Conservation (phyloP, 345 rosid genomes). For the Gossypioides kirkii region DNA sequence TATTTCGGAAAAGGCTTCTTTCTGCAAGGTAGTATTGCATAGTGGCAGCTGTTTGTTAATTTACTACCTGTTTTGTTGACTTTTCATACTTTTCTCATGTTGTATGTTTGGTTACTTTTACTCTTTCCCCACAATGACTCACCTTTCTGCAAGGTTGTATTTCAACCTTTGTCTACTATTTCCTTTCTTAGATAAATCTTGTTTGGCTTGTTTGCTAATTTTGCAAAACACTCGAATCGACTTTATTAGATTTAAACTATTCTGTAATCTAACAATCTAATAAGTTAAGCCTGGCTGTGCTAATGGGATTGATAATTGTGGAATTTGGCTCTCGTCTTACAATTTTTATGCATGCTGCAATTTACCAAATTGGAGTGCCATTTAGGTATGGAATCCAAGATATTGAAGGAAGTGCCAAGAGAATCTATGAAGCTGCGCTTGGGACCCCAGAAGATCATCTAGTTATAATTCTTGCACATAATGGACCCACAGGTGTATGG, state of each 20-base stretch:
- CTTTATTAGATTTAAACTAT: neutral
- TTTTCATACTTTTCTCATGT: neutral
- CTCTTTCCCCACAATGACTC: neutral
- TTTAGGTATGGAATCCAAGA: conserved; percentile 71
- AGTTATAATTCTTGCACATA: conserved; percentile 74
- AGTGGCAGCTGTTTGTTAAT: neutral
- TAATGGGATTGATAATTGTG: conserved; percentile 1
- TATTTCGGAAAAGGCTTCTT: conserved; percentile 55
- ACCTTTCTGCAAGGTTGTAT: neutral
- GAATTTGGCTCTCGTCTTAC: conserved; percentile 5
- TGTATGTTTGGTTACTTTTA: neutral
- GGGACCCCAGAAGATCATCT: conserved; percentile 72
- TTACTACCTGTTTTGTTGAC: neutral
- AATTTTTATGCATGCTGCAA: neutral
- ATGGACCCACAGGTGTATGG: conserved; percentile 70
- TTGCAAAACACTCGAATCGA: neutral
- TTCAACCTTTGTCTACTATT: neutral
- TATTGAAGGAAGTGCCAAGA: conserved; percentile 60
- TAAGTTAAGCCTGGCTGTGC: neutral
- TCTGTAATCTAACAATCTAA: neutral
- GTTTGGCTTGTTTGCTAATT: neutral
- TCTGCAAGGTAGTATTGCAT: conserved; percentile 42
- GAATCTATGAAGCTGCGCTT: conserved; percentile 48
- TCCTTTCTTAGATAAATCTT: neutral
- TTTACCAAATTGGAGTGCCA: conserved; percentile 4